phyloP scores from a whole-genome alignment of 768 basidiomycete genomes.

The Phanerodontia chrysosporium region DNA sequence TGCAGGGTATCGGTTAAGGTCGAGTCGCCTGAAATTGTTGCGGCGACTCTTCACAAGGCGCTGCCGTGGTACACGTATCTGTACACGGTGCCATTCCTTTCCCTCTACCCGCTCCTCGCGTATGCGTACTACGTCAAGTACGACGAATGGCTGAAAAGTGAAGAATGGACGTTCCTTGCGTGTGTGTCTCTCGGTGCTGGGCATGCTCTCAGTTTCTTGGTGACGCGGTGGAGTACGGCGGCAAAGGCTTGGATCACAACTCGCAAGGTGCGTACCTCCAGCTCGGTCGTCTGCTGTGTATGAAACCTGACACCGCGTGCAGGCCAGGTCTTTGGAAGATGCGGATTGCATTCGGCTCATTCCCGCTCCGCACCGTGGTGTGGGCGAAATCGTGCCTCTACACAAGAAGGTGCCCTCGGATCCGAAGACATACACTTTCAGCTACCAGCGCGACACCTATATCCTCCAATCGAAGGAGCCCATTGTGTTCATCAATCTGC shows the following conservation, averaged over 20 bases:
- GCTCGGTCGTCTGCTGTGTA: neutral
- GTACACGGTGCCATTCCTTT: slow-evolving; percentile 75
- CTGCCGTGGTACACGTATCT: slow-evolving; percentile 45
- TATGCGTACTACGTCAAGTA: slow-evolving; percentile 93
- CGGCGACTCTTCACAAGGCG: slow-evolving; percentile 30
- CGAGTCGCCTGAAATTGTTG: slow-evolving; percentile 30
- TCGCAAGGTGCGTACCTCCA: slow-evolving; percentile 45
- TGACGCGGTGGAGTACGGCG: slow-evolving; percentile 83
- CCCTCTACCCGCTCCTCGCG: slow-evolving; percentile 75
- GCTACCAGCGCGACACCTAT: slow-evolving; percentile 93
- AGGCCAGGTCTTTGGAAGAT: slow-evolving; percentile 61
- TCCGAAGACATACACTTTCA: slow-evolving; percentile 74
- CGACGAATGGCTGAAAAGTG: slow-evolving; percentile 85
- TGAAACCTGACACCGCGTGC: neutral
- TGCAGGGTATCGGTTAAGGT: slow-evolving; percentile 32
- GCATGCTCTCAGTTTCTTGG: slow-evolving; percentile 89
- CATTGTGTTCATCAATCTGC: slow-evolving; percentile 68
- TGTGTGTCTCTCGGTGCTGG: slow-evolving; percentile 80
- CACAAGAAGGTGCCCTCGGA: slow-evolving; percentile 57
- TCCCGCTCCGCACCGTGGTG: slow-evolving; percentile 76
- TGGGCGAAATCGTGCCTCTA: slow-evolving; percentile 84
- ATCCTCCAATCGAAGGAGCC: slow-evolving; percentile 56
- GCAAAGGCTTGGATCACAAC: slow-evolving; percentile 82
- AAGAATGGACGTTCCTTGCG: slow-evolving; percentile 97
- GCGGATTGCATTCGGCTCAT: slow-evolving; percentile 82